Evolutionary conservation across 2,329 filamentous ascomycete genomes (phyloP).

Genomic region (Anisogramma anomala): DNA sequence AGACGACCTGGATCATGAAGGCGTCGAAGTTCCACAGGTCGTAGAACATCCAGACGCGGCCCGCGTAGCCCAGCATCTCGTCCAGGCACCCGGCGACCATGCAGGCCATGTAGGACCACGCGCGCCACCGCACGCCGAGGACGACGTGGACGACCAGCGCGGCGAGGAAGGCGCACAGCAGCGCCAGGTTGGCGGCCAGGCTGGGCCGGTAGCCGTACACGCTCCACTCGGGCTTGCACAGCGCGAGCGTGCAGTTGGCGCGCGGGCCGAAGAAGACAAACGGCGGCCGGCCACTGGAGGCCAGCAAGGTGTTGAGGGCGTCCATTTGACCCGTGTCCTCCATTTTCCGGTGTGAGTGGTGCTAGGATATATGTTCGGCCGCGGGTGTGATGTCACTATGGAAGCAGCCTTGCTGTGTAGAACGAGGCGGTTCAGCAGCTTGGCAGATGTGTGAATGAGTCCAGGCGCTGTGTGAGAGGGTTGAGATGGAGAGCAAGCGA

Average conservation of each 20-base stretch:
- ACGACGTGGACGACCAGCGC: constrained; percentile 34
- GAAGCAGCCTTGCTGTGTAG: too few species aligned
- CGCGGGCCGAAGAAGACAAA: constrained; percentile 30
- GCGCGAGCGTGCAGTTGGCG: constrained; percentile 37
- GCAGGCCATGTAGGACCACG: constrained; percentile 36
- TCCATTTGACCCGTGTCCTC: constrained; percentile 1
- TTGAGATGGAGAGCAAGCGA: too few species aligned
- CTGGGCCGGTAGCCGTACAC: constrained; percentile 37
- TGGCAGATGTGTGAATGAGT: too few species aligned
- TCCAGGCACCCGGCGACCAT: constrained; percentile 45
- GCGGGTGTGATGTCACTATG: too few species aligned
- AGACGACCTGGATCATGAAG: constrained; percentile 58
- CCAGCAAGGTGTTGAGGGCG: neutral
- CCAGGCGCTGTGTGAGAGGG: too few species aligned
- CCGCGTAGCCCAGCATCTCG: constrained; percentile 52
- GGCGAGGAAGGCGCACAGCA: constrained; percentile 33
- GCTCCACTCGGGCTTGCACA: constrained; percentile 34
- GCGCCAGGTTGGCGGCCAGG: constrained; percentile 30
- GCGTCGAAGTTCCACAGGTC: constrained; percentile 47
- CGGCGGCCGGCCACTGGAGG: neutral
- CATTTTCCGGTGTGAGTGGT: neutral
- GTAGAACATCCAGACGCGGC: constrained; percentile 43
- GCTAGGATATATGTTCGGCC: too few species aligned
- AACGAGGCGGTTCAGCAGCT: too few species aligned
- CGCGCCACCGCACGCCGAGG: constrained; percentile 36